Evolutionary conservation across 1,284 basidiomycete genomes (phyloP), one percentile per base, ranked within the genome.

Genomic region (Gastroboletus turbinatus): DNA sequence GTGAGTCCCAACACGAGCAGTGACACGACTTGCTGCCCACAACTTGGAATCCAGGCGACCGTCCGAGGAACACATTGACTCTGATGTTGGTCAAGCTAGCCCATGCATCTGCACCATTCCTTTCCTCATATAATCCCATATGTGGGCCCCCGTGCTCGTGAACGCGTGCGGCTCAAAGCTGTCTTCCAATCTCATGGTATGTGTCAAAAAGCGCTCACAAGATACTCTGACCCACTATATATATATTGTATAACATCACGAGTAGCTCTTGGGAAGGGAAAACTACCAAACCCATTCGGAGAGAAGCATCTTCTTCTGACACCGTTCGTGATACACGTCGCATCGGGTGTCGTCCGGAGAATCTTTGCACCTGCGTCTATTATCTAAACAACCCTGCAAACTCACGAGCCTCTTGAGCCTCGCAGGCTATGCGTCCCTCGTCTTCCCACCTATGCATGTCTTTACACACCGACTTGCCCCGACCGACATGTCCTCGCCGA

Each of bases 221-320:
- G 16, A 39, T n/a, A 27, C 9, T 11, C 52, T 60, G 32, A 52
- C 48, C 19, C 5, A n/a, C 27, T n/a, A 29, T 6, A 19, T 38
- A 17, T 10, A 11, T n/a, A 11, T 1, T 14, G 5, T 30, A 4
- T 11, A 11, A 17, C 35, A 36, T n/a, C 7, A 17, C 7, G 17
- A 10, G n/a, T 38, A 45, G 88, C 73, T 91, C 25, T 72, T 91
- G 10, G 88, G 88, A 13, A 75, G 89, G 46, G 90, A 91, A 71
- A 90, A 90, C 72, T 91, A 92, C 67, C 88, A 91, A 67, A 87
- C 84, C 0, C 73, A 0, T 78, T 85, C 50, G 82, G 80, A 43
- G 88, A 92, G 68, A 79, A 75, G 44, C 82, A 82, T 53, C 80
- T 91, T 7, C 73, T 91, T 9, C 69, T 87, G 23, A 73, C 74